phyloP scores from a whole-genome alignment of 1,284 basidiomycete genomes.

The Cryptococcus jaspeensis region DNA sequence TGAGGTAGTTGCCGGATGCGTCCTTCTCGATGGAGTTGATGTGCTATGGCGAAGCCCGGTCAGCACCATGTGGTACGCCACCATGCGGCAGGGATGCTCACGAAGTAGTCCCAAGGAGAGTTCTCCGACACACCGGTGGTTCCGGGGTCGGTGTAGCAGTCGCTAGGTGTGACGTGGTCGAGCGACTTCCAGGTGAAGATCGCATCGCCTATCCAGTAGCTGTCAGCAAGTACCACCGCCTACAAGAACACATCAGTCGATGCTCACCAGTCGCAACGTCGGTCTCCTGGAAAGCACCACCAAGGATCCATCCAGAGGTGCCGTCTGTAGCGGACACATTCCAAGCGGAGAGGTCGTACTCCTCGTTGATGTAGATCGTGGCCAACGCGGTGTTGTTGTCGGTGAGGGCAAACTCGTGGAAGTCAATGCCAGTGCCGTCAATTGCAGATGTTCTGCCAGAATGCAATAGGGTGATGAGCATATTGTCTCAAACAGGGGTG shows the following conservation, averaged over 20 bases:
- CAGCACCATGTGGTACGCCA: not conserved
- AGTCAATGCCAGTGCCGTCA: conserved; percentile 18
- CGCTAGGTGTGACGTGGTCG: conserved; percentile 30
- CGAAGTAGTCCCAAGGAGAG: conserved; percentile 32
- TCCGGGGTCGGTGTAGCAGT: conserved; percentile 27
- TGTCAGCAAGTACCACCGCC: not conserved
- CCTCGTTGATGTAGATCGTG: conserved; percentile 26
- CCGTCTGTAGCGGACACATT: conserved; percentile 18
- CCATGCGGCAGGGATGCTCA: not conserved
- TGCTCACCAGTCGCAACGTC: conserved; percentile 36
- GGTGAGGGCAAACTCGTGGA: conserved; percentile 41
- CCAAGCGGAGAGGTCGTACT: conserved; percentile 26
- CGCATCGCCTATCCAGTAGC: conserved; percentile 11
- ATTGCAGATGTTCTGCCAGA: conserved; percentile 15
- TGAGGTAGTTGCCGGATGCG: conserved; percentile 39
- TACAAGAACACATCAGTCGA: too few relatives aligned
- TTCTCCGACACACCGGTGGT: conserved; percentile 16
- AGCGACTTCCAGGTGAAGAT: conserved; percentile 39
- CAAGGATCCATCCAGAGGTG: conserved; percentile 29
- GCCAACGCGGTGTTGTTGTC: conserved; percentile 39
- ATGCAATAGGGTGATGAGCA: conserved; percentile 1
- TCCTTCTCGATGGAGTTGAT: conserved; percentile 45
- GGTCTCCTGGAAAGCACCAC: conserved; percentile 39
- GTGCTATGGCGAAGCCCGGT: conserved; percentile 23
- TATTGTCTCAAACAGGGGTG: not conserved